Conservation (phyloP, 2,329 filamentous ascomycete genomes). For the Botrytis deweyae region DNA sequence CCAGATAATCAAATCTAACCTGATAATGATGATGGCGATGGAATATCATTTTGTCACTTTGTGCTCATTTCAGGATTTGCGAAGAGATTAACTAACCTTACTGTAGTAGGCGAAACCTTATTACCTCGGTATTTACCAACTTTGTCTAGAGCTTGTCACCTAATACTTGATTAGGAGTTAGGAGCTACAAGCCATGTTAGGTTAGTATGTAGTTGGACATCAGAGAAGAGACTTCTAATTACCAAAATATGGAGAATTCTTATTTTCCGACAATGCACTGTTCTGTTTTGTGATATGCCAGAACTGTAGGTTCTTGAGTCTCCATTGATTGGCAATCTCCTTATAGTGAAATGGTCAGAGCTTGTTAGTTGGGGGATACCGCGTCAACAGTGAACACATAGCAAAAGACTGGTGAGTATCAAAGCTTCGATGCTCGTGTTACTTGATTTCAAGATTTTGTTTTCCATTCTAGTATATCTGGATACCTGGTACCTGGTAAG, state of each 20-base stretch:
- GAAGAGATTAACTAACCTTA: background rate
- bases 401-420: background rate
- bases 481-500: slow-evolving; percentile 14
- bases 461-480: slow-evolving; percentile 2
- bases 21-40: slow-evolving; percentile 16
- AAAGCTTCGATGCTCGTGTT: slow-evolving; percentile 10
- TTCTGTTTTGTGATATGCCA: background rate
- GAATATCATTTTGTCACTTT: slow-evolving; percentile 1
- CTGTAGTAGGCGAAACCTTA: slow-evolving; percentile 3
- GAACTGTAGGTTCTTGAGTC: slow-evolving; percentile 5
- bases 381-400: background rate
- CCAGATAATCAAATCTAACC: slow-evolving; percentile 21
- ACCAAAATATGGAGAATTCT: slow-evolving; percentile 2
- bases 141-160: background rate
- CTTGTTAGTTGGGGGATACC: background rate
- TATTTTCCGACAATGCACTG: slow-evolving; percentile 6
- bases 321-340: slow-evolving; percentile 9
- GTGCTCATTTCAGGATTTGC: slow-evolving; percentile 11
- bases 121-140: background rate
- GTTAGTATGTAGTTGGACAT: background rate
- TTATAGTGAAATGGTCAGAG: slow-evolving; percentile 6
- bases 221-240: slow-evolving; percentile 2
- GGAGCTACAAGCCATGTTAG: background rate
- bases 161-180: background rate
- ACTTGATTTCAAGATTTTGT: slow-evolving; percentile 13